These are phyloP conservation scores for Vinca minor DNA, from an alignment of 257 asterid genomes.

Conservation along the genomic window DNA sequence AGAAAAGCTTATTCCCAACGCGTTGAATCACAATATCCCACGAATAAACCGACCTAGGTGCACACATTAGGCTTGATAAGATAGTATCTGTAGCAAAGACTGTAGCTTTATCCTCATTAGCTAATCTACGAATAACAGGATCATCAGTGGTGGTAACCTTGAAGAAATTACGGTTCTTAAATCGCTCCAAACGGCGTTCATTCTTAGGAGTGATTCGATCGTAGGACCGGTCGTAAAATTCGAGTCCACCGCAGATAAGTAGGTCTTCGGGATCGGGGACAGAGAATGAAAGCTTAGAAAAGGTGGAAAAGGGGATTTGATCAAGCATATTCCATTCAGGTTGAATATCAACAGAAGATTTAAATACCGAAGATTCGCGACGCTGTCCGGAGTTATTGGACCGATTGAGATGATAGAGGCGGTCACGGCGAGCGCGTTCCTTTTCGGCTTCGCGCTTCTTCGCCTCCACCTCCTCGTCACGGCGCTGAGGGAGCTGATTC, in stretches of 20 bases:
- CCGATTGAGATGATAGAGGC: constrained; percentile 53
- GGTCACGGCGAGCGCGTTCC: constrained; percentile 77
- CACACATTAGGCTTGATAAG: constrained; percentile 79
- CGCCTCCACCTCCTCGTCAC: constrained; percentile 90
- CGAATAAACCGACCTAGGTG: constrained; percentile 86
- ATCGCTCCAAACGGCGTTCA: constrained; percentile 61
- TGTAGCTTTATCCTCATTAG: constrained; percentile 93
- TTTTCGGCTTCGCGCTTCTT: constrained; percentile 84
- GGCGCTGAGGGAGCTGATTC: constrained; percentile 86
- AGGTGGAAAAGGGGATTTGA: constrained; percentile 92
- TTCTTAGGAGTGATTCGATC: constrained; percentile 85
- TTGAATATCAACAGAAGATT: constrained; percentile 90
- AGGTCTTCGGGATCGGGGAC: constrained; percentile 87
- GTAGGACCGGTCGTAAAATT: constrained; percentile 73
- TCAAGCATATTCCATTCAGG: constrained; percentile 99
- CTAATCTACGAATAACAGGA: constrained; percentile 86
- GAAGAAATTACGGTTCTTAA: constrained; percentile 85
- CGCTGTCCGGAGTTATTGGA: constrained; percentile 37
- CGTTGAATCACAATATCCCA: constrained; percentile 96
- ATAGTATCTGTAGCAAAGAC: constrained; percentile 88
- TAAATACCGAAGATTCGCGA: constrained; percentile 72
- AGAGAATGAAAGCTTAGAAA: constrained; percentile 68
- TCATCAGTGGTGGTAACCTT: constrained; percentile 93
- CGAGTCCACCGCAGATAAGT: constrained; percentile 74
- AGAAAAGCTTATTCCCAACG: constrained; percentile 85